phyloP scores from a whole-genome alignment of 148 eudicot genomes.

The Fallopia convolvulus region DNA sequence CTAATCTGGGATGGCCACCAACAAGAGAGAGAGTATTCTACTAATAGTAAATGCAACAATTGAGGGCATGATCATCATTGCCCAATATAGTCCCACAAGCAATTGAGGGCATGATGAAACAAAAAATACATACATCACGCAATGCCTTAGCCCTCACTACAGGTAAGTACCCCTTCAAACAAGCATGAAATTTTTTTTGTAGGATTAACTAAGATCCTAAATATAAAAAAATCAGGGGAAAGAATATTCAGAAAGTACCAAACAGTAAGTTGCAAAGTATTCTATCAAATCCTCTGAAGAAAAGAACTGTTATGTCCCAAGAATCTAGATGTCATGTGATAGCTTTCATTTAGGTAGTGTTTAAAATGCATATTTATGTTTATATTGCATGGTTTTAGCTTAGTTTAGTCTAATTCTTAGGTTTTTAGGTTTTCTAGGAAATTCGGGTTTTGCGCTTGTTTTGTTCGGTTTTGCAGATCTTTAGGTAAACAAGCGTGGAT shows the following conservation, averaged over 20 bases:
- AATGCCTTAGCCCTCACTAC: slow-evolving; percentile 82
- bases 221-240: slow-evolving; percentile 1
- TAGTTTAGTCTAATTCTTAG: no score
- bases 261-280: slow-evolving; percentile 92
- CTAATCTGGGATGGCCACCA: slow-evolving; percentile 56
- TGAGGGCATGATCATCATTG: background rate
- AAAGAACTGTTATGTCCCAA: slow-evolving; percentile 82
- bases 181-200: no score
- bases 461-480: no score
- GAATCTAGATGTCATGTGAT: slow-evolving; percentile 57
- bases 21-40: slow-evolving; percentile 6
- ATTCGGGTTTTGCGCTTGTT: no score
- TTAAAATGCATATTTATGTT: no score
- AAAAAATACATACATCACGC: slow-evolving; percentile 64
- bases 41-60: background rate
- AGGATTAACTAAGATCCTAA: background rate
- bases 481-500: no score
- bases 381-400: no score
- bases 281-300: slow-evolving; percentile 92
- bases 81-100: no score
- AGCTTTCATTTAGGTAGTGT: no score
- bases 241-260: slow-evolving; percentile 21
- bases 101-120: no score
- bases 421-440: no score
- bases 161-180: no score